Conservation (phyloP, 139 green algal genomes). For the Astrephomene gubernaculifera region DNA sequence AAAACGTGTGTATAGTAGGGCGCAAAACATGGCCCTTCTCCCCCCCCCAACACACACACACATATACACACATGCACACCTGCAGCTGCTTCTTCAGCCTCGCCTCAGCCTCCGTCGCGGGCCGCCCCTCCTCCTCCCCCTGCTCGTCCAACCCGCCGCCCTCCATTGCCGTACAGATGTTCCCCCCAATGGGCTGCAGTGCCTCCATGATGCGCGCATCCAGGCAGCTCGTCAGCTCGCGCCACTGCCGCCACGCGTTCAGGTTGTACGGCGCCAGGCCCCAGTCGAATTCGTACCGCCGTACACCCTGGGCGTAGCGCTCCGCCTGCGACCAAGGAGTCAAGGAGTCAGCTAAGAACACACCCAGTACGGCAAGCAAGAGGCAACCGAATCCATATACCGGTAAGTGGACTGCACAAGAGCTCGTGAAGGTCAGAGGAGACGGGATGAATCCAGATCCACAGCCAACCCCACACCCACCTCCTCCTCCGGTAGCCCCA, state of each 20-base stretch:
- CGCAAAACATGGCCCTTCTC: too few relatives aligned
- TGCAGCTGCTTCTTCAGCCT: slow-evolving; percentile 21
- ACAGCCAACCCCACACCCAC: slow-evolving; percentile 42
- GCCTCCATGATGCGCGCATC: slow-evolving; percentile 51
- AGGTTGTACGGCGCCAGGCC: slow-evolving; percentile 86
- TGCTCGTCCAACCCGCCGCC: not conserved
- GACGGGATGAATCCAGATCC: too few relatives aligned
- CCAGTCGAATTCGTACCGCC: slow-evolving; percentile 82
- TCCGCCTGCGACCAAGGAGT: slow-evolving; percentile 51
- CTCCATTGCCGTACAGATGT: slow-evolving; percentile 26
- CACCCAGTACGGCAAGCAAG: too few relatives aligned
- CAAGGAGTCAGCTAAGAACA: too few relatives aligned
- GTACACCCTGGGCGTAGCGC: slow-evolving; percentile 67
- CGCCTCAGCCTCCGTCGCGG: not conserved
- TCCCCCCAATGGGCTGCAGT: slow-evolving; percentile 61
- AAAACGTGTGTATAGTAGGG: too few relatives aligned
- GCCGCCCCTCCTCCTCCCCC: not conserved
- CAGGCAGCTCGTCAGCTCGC: slow-evolving; percentile 64
- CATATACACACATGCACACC: not conserved
- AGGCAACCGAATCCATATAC: too few relatives aligned
- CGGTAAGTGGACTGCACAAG: too few relatives aligned
- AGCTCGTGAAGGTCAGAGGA: too few relatives aligned
- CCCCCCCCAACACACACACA: too few relatives aligned
- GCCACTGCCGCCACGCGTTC: slow-evolving; percentile 64
- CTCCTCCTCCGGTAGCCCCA: slow-evolving; percentile 75